These are phyloP conservation scores for Aspergillus oerlinghausenensis DNA, from an alignment of 2,329 filamentous ascomycete species.

Conservation along the genomic window DNA sequence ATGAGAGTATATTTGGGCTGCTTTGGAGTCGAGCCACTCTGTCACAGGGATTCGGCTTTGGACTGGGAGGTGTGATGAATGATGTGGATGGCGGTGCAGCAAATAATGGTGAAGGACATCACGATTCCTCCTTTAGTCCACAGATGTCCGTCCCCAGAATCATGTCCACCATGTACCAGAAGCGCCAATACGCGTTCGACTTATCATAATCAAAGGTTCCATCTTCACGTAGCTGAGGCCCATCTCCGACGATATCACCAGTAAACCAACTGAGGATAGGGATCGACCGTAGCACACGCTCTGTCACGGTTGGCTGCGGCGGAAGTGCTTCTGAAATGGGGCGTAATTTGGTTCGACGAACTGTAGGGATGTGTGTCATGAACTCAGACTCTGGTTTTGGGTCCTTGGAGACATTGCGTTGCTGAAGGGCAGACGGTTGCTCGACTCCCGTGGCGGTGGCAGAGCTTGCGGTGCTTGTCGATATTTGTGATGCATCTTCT, in stretches of 20 bases:
- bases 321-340: constrained; percentile 67
- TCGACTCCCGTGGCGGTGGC: constrained; percentile 33
- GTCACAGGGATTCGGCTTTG: neutral
- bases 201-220: constrained; percentile 64
- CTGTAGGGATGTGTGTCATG: constrained; percentile 60
- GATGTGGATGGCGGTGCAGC: neutral
- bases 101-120: constrained; percentile 6
- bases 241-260: constrained; percentile 47
- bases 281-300: constrained; percentile 61
- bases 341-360: constrained; percentile 60
- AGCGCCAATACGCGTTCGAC: constrained; percentile 57
- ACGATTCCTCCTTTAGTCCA: constrained; percentile 51
- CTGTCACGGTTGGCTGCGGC: constrained; percentile 61
- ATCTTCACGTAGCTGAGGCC: constrained; percentile 42
- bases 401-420: constrained; percentile 23
- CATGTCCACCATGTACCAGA: constrained; percentile 55
- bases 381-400: constrained; percentile 41
- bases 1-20: neutral
- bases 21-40: neutral
- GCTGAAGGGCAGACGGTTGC: constrained; percentile 20
- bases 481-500: constrained; percentile 28
- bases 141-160: constrained; percentile 58
- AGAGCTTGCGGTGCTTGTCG: constrained; percentile 40
- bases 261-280: constrained; percentile 70
- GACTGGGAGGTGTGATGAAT: neutral